Evolutionary conservation across 2,329 filamentous ascomycete genomes (phyloP), one percentile per base, ranked within the genome.

Genomic region (Calonectria crousiana): DNA sequence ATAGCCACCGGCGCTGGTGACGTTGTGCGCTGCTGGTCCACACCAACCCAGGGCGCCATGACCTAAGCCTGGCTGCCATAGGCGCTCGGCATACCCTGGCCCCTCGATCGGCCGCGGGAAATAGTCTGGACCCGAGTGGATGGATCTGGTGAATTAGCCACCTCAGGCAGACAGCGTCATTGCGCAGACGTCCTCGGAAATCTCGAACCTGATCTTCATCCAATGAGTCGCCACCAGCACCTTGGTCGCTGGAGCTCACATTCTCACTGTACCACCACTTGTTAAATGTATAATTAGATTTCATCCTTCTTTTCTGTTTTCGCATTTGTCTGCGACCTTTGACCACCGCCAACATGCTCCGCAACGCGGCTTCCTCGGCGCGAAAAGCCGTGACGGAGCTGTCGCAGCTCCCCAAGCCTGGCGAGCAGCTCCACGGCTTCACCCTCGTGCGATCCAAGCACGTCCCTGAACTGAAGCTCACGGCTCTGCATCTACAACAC

Each of bases 381-480:
- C 88, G 87, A 79, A 91, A 88, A 79, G 93, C 94, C 65, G 92
- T 96, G 60, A 95, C 95, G 23, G 93, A 95, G 82, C 88, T 97
- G 77, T 90, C 93, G 68, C 91, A 91, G 80, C 94, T 94, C 78
- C 95, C 96, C 8, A 92, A 92, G 75, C 90, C 94, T 1, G 97
- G 97, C 82, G 93, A 96, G 82, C 93, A 94, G 85, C 90, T 98
- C 51, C 94, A 98, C 84, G 97, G 97, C 81, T 99, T 99, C 87
- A 98, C 96, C 0, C 88, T 99, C 69, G 89, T 96, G 81, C 92
- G 96, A 75, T 92, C 94, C 75, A 98, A 98, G 87, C 94, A 98
- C 86, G 95, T 99, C 2, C 95, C 96, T 0, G 97, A 99, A 87
- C 91, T 98, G 64, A 95, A 98, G 85, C 87, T 99, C 82, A 98